Percentiles rank a stretch among this genome's conserved stretches.
These are phyloP conservation scores for Venturia asperata DNA, from an alignment of 2,329 filamentous ascomycete species.

Conservation along the genomic window DNA sequence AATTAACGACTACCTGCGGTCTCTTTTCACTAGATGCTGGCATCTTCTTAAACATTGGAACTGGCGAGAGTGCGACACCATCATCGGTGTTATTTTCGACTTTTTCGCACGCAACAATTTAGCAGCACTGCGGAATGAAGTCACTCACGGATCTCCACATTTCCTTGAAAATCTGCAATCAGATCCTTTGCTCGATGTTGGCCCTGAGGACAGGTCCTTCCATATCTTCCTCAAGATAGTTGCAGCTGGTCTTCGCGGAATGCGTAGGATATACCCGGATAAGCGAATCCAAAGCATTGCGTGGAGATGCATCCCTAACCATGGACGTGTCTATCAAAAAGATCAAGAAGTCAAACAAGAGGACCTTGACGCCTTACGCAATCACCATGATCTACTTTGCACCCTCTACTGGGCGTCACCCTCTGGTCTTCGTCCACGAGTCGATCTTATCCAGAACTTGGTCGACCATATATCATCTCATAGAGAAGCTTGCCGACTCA, in stretches of 20 bases:
- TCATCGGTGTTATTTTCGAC: slow-evolving; percentile 50
- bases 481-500: slow-evolving; percentile 52
- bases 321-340: slow-evolving; percentile 53
- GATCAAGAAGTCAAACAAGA: slow-evolving; percentile 46
- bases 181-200: slow-evolving; percentile 38
- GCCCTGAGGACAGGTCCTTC: slow-evolving; percentile 47
- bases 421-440: slow-evolving; percentile 46
- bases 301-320: slow-evolving; percentile 53
- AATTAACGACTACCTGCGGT: slow-evolving; percentile 50
- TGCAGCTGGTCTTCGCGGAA: slow-evolving; percentile 42
- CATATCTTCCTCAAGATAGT: slow-evolving; percentile 54
- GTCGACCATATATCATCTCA: slow-evolving; percentile 53
- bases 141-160: slow-evolving; percentile 43
- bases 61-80: slow-evolving; percentile 49
- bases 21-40: slow-evolving; percentile 46
- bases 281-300: slow-evolving; percentile 51
- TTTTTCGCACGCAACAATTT: slow-evolving; percentile 52
- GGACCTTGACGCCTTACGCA: slow-evolving; percentile 52
- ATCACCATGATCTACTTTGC: slow-evolving; percentile 55
- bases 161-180: slow-evolving; percentile 47
- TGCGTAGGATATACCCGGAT: slow-evolving; percentile 41
- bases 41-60: slow-evolving; percentile 49
- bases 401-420: slow-evolving; percentile 54
- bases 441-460: slow-evolving; percentile 44
- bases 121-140: slow-evolving; percentile 46